Evolutionary conservation across 2,329 filamentous ascomycete genomes (phyloP).

Genomic region (Didymosphaeria variabile): DNA sequence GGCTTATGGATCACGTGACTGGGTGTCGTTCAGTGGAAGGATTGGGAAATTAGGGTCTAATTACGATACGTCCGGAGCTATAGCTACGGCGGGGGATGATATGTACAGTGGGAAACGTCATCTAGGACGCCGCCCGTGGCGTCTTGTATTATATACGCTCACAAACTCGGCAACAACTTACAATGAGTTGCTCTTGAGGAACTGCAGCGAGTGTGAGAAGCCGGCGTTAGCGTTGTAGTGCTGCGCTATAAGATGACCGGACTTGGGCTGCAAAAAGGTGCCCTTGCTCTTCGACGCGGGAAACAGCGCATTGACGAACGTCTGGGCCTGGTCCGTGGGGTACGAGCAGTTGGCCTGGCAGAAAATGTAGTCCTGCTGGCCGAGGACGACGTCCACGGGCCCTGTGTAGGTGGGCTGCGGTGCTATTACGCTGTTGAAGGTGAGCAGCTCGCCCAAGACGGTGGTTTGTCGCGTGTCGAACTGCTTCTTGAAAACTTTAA

Average conservation of each 20-base stretch:
- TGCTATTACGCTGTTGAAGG: slow-evolving; percentile 9
- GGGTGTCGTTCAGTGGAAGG: slow-evolving; percentile 5
- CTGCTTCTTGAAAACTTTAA: slow-evolving; percentile 17
- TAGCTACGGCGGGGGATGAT: too few species aligned
- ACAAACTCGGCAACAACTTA: too few species aligned
- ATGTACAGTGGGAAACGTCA: too few species aligned
- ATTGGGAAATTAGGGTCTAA: slow-evolving; percentile 1
- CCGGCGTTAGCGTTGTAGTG: slow-evolving; percentile 2
- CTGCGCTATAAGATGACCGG: slow-evolving; percentile 11
- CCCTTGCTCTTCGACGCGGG: neutral
- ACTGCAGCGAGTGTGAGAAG: slow-evolving; percentile 11
- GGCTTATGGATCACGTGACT: slow-evolving; percentile 6
- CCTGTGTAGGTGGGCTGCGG: slow-evolving; percentile 13
- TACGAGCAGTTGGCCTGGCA: slow-evolving; percentile 20
- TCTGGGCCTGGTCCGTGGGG: neutral
- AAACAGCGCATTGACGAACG: slow-evolving; percentile 16
- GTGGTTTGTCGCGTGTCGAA: slow-evolving; percentile 20
- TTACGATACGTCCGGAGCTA: too few species aligned
- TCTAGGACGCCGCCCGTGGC: too few species aligned
- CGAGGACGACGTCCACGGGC: slow-evolving; percentile 20
- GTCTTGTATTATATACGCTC: too few species aligned
- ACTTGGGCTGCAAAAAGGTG: slow-evolving; percentile 11
- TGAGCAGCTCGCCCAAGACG: slow-evolving; percentile 20
- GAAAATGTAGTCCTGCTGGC: slow-evolving; percentile 20
- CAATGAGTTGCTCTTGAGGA: slow-evolving; percentile 7